These are phyloP conservation scores for Tulasnella sp. DNA, from an alignment of 768 basidiomycete species.

Conservation along the genomic window DNA sequence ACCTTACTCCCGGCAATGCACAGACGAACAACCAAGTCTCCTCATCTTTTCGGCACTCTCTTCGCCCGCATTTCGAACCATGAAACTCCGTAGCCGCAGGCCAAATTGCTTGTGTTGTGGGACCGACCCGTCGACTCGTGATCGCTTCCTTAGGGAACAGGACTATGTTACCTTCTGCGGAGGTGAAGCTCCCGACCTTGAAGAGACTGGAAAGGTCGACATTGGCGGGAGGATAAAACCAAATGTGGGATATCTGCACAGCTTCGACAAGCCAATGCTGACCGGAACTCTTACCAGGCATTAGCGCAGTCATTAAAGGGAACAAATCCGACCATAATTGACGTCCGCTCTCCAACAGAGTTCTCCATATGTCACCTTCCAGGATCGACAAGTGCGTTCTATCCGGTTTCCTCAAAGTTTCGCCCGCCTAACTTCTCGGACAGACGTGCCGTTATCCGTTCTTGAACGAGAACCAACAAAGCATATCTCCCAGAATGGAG, in stretches of 20 bases:
- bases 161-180: slow-evolving; percentile 91
- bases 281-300: slow-evolving; percentile 41
- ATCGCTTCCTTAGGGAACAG: slow-evolving; percentile 46
- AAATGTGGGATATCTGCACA: slow-evolving; percentile 37
- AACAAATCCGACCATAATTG: slow-evolving; percentile 49
- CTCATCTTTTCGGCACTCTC: slow-evolving; percentile 71
- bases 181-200: slow-evolving; percentile 63
- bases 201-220: slow-evolving; percentile 49
- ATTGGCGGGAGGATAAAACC: slow-evolving; percentile 35
- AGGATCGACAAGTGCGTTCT: slow-evolving; percentile 60
- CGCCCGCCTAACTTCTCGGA: slow-evolving; percentile 6
- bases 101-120: slow-evolving; percentile 75
- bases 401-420: neutral
- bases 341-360: slow-evolving; percentile 74
- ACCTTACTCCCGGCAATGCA: neutral
- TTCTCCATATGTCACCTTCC: slow-evolving; percentile 84
- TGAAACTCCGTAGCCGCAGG: slow-evolving; percentile 74
- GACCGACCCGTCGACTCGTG: slow-evolving; percentile 42
- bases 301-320: slow-evolving; percentile 41
- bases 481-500: slow-evolving; percentile 36
- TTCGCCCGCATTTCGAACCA: slow-evolving; percentile 66
- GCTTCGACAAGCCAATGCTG: neutral
- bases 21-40: slow-evolving; percentile 47
- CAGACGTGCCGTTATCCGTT: slow-evolving; percentile 75
- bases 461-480: slow-evolving; percentile 53